Conservation (phyloP, 2,329 filamentous ascomycete genomes). For the Fusarium praegraminearum region DNA sequence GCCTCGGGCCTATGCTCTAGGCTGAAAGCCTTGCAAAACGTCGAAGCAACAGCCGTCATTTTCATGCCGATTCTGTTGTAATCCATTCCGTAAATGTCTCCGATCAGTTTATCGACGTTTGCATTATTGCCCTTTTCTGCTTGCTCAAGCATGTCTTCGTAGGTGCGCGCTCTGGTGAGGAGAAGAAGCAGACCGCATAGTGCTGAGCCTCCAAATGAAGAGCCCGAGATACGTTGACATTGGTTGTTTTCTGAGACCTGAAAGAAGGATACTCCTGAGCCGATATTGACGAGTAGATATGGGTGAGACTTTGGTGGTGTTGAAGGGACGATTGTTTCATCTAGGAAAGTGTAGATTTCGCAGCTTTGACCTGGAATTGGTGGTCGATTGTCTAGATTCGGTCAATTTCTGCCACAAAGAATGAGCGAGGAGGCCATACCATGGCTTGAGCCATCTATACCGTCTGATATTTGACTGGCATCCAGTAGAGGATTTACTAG, state of each 20-base stretch:
- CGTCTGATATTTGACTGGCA: slow-evolving; percentile 15
- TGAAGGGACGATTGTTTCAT: slow-evolving; percentile 89
- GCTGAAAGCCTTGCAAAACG: slow-evolving; percentile 95
- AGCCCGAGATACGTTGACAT: slow-evolving; percentile 92
- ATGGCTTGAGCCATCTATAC: slow-evolving; percentile 16
- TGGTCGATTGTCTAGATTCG: neutral
- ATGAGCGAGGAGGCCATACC: neutral
- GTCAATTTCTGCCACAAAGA: rapidly evolving
- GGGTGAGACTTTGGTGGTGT: slow-evolving; percentile 86
- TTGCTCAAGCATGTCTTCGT: slow-evolving; percentile 95
- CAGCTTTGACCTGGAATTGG: slow-evolving; percentile 49
- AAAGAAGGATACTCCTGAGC: slow-evolving; percentile 95
- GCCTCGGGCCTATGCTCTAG: slow-evolving; percentile 86
- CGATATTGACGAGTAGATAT: slow-evolving; percentile 97
- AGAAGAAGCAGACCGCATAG: slow-evolving; percentile 96
- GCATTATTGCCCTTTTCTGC: slow-evolving; percentile 92
- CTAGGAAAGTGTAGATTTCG: slow-evolving; percentile 96
- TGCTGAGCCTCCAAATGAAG: slow-evolving; percentile 92
- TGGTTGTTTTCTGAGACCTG: slow-evolving; percentile 91
- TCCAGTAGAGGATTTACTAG: neutral
- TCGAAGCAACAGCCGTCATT: slow-evolving; percentile 93
- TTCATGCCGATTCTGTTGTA: slow-evolving; percentile 97
- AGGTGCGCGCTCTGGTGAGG: slow-evolving; percentile 89
- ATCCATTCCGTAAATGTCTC: slow-evolving; percentile 96
- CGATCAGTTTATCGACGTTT: slow-evolving; percentile 94